Evolutionary conservation across 768 basidiomycete genomes (phyloP).

Genomic region (Auriculariales sp.): DNA sequence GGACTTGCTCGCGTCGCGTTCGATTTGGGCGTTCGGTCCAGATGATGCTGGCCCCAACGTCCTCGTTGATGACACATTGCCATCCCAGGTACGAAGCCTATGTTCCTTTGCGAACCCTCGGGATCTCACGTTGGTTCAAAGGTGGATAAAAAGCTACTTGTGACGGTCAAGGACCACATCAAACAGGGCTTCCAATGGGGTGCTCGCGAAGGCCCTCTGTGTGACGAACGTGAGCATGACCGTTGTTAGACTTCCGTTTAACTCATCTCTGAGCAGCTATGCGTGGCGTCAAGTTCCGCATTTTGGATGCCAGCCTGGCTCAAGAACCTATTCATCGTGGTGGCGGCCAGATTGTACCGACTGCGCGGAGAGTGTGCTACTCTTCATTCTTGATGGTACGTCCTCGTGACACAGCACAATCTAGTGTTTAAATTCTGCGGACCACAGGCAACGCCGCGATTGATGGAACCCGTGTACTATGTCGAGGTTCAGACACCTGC

Average conservation of each 20-base stretch:
- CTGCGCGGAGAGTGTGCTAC: conserved; percentile 96
- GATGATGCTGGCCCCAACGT: conserved; percentile 92
- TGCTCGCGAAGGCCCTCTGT: conserved; percentile 89
- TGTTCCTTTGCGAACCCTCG: background rate
- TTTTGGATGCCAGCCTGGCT: conserved; percentile 83
- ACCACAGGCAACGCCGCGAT: conserved; percentile 75
- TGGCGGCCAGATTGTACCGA: conserved; percentile 96
- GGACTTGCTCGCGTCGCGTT: conserved; percentile 93
- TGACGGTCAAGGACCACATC: conserved; percentile 83
- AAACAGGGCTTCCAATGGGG: conserved; percentile 99
- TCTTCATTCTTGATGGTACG: conserved; percentile 96
- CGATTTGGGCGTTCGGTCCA: conserved; percentile 99
- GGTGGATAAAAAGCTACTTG: conserved; percentile 88
- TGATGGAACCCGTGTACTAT: conserved; percentile 97
- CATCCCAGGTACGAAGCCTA: conserved; percentile 56
- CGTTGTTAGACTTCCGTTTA: conserved; percentile 3
- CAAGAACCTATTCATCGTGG: conserved; percentile 96
- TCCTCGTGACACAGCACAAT: conserved; percentile 8
- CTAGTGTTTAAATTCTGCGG: conserved; percentile 1
- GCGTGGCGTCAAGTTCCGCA: conserved; percentile 95
- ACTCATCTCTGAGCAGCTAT: conserved; percentile 45
- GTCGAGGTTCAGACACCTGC: conserved; percentile 99
- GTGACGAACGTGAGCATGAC: conserved; percentile 83
- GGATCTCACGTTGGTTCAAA: conserved; percentile 13
- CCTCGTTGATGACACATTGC: conserved; percentile 88